Evolutionary conservation across 768 basidiomycete species (phyloP).

Genomic region (Boletus rufocinnamomeus): DNA sequence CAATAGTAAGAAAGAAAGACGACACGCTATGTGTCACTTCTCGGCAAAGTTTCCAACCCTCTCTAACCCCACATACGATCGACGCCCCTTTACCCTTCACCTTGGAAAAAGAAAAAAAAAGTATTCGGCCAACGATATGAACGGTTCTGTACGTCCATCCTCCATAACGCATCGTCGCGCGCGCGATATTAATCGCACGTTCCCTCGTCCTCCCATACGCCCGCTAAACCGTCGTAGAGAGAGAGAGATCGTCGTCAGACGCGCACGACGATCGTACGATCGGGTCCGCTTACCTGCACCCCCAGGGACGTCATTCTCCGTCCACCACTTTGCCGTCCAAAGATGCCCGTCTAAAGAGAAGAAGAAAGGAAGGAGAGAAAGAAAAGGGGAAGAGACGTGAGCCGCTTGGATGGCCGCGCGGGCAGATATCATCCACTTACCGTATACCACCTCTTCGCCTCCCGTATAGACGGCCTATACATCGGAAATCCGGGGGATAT

Average conservation of each 20-base stretch:
- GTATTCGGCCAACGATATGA: background rate
- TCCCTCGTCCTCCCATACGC: conserved; percentile 40
- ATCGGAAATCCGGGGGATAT: background rate
- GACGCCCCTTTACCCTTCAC: background rate
- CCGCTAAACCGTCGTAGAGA: conserved; percentile 18
- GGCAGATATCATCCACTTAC: conserved; percentile 28
- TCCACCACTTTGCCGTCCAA: conserved; percentile 58
- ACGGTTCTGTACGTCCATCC: too few relatives aligned
- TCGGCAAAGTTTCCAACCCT: background rate
- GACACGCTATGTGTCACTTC: background rate
- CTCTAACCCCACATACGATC: background rate
- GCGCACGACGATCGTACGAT: background rate
- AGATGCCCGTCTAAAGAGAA: conserved; percentile 40
- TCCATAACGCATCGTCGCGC: background rate
- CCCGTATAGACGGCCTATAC: conserved; percentile 36
- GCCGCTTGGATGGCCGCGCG: background rate
- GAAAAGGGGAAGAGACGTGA: background rate
- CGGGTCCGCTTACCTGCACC: conserved; percentile 20
- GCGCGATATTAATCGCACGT: conserved; percentile 26
- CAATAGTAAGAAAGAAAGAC: too few relatives aligned
- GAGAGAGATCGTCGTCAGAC: background rate
- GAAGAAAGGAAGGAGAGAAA: too few relatives aligned
- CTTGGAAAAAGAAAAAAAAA: background rate
- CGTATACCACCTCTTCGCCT: conserved; percentile 43
- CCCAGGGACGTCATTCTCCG: conserved; percentile 40